Conservation (phyloP, 257 asterid genomes). For the Solanum pimpinellifolium region DNA sequence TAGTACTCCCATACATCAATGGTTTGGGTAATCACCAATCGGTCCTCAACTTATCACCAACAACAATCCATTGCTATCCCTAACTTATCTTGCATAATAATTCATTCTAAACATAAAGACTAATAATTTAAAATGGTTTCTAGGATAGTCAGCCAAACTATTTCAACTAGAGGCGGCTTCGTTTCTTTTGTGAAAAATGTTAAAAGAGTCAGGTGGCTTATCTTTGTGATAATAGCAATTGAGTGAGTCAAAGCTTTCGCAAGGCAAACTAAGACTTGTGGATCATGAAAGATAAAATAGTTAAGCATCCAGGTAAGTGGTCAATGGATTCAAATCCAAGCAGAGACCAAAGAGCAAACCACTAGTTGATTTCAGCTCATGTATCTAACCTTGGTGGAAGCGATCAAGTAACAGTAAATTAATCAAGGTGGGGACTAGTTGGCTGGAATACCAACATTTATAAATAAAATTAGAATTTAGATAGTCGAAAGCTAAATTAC, state of each 20-base stretch:
- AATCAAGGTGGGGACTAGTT: not conserved
- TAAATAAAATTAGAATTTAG: not conserved
- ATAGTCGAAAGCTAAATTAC: not conserved
- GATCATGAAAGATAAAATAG: not conserved
- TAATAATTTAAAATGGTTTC: not conserved
- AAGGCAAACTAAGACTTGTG: not conserved
- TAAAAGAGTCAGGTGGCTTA: not conserved
- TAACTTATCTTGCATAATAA: not conserved
- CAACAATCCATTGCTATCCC: not conserved
- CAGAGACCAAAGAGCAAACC: not conserved
- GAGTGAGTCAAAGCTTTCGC: not conserved
- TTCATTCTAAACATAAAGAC: not conserved
- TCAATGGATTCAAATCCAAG: not conserved
- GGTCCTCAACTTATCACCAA: not conserved
- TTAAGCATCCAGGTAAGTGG: not conserved
- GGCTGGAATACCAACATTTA: not conserved
- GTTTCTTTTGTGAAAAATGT: not conserved
- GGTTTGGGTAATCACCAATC: not conserved
- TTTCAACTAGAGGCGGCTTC: not conserved
- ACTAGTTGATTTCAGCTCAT: not conserved
- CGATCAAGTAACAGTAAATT: not conserved
- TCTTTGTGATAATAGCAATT: not conserved
- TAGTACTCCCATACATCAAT: not conserved
- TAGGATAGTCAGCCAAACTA: not conserved
- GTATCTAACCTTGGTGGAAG: not conserved